Evolutionary conservation across 1,284 basidiomycete genomes (phyloP), one percentile per base, ranked within the genome.

Genomic region (Cutaneotrichosporon curvatum): DNA sequence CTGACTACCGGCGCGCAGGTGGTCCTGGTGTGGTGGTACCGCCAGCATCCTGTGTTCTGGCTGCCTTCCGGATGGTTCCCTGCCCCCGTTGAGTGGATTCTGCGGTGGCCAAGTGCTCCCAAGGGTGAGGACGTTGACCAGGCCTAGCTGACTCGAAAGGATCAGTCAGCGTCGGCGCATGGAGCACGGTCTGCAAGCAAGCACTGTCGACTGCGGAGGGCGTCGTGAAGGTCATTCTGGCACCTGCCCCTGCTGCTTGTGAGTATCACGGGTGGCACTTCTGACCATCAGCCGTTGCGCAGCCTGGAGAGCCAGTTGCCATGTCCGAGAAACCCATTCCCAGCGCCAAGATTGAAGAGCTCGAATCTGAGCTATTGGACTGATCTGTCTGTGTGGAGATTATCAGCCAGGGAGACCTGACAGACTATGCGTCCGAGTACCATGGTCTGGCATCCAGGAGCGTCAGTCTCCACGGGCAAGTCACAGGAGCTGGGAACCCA

Each of bases 121-220:
- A 50, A 50, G 46, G 70, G 70, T 72, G 23, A 43, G 16, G 36
- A 23, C 18, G 16, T 28, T 18, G 20, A 3, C 7, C 2, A 19
- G 28, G 11, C 8, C 14, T 0, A 25, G 20, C 30, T 41, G 37
- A 44, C 30, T n/a, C 25, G 1, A 16, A 61, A 85, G 89, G 89
- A 16, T 84, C 87, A 14, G 83, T 95, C 51, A 87, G 86, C 56
- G 86, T 88, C 36, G 85, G 84, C 1, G 79, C 87, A 30, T 95
- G 90, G 89, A 84, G 87, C 58, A 86, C 91, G 78, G 84, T 87
- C 6, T 90, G 87, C 71, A 81, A 79, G 58, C 77, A 86, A 43
- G 84, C 87, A 16, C 77, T 92, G 52, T 77, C 79, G 51, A 76
- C 83, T 8, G 76, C 79, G 33, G 85, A 86, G 66, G 77, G 79